These are phyloP conservation scores for Monascus ruber DNA, from an alignment of 2,329 filamentous ascomycete genomes.

Conservation along the genomic window DNA sequence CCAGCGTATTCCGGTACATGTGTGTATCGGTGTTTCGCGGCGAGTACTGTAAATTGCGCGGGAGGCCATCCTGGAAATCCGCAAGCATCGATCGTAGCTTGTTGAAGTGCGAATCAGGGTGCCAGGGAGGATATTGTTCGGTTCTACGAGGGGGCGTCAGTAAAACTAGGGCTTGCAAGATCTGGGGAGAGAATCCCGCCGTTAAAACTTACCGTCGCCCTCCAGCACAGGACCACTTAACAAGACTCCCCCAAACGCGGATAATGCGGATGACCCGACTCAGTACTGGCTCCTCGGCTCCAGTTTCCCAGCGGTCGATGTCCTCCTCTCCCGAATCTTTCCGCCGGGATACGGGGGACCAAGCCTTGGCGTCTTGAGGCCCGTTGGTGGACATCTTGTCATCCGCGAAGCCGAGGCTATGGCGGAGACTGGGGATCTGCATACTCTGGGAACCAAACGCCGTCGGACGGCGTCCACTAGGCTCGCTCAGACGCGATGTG, in stretches of 20 bases:
- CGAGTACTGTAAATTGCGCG: conserved; percentile 41
- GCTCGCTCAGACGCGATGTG: conserved; percentile 39
- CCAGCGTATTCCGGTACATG: conserved; percentile 38
- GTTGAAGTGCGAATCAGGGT: conserved; percentile 38
- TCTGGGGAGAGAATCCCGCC: too few relatives aligned
- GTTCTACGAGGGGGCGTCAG: conserved; percentile 18
- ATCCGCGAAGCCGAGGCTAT: conserved; percentile 27
- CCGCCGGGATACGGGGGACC: conserved; percentile 28
- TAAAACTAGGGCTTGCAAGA: too few relatives aligned
- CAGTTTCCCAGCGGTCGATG: conserved; percentile 42
- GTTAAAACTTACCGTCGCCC: conserved; percentile 36
- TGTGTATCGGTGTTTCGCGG: conserved; percentile 43
- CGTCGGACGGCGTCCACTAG: conserved; percentile 24
- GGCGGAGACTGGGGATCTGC: conserved; percentile 32
- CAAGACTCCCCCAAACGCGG: conserved; percentile 45
- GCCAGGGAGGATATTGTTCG: conserved; percentile 43
- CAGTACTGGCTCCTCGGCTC: conserved; percentile 41
- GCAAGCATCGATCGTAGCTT: conserved; percentile 34
- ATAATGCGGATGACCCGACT: conserved; percentile 45
- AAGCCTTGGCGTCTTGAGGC: conserved; percentile 22
- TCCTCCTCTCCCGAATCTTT: conserved; percentile 32
- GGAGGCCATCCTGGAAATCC: conserved; percentile 41
- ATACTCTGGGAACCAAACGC: conserved; percentile 31
- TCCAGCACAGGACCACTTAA: conserved; percentile 44
- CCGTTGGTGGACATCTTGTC: conserved; percentile 26